Conservation (phyloP, 164 flowering plant species). For the Stephania yunnanensis region DNA sequence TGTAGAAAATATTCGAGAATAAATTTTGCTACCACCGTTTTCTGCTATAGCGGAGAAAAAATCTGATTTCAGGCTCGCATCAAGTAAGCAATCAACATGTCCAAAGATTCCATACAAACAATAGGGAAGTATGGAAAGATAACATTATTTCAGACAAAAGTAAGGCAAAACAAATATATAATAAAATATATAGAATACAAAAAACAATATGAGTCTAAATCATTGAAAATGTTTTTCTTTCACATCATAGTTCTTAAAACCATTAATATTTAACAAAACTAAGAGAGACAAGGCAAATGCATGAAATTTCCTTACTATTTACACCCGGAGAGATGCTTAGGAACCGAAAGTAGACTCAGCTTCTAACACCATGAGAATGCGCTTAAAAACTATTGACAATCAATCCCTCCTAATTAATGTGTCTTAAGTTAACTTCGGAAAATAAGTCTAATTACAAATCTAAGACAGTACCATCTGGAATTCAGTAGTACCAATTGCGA, state of each 20-base stretch:
- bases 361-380: background rate
- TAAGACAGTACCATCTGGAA: too few species aligned
- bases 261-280: too few species aligned
- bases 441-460: too few species aligned
- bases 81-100: background rate
- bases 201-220: background rate
- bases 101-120: background rate
- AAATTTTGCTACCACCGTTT: background rate
- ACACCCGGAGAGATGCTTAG: too few species aligned
- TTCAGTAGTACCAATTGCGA: too few species aligned
- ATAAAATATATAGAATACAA: too few species aligned
- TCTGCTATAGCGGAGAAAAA: background rate
- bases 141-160: background rate
- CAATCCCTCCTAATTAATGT: too few species aligned
- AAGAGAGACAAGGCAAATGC: background rate
- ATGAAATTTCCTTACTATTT: too few species aligned
- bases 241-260: background rate
- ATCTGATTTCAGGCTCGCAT: background rate
- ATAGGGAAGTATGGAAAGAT: background rate
- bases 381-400: background rate
- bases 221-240: background rate
- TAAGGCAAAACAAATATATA: too few species aligned
- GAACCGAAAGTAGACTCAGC: background rate
- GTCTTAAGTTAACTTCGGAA: too few species aligned
- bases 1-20: background rate